Evolutionary conservation across 139 green algal genomes (phyloP), one percentile per base, ranked within the genome.

Genomic region (Chlorella sp.): DNA sequence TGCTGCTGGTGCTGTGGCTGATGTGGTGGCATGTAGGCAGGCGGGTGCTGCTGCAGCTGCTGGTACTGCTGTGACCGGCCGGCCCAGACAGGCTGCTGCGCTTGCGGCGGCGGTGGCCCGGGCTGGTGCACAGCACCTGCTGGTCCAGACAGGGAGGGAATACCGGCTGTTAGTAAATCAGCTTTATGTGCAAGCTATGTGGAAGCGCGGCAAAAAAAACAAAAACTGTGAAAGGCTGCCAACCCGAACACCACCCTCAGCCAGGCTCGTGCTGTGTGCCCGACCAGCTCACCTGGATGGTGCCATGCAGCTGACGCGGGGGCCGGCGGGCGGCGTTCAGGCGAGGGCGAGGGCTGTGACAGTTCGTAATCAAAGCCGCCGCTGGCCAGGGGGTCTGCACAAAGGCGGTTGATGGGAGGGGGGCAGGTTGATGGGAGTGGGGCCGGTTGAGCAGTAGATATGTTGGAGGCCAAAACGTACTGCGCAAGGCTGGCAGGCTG

Each of bases 361-460:
- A 74, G 11, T n/a, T 83, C 77, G 17, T 83, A 83, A 4, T 83
- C 77, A 40, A 83, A 83, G 13, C 60, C 76, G 36, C 56, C 48
- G 46, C 48, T 41, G 51, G 30, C 38, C 14, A 60, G 51, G 13
- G 51, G 51, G 51, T 60, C 51, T 60, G 51, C 51, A n/a, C n/a
- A n/a, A 60, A 60, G 2, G 11, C 11, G 8, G 11, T 54, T 11
- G 46, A 19, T 54, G 8, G 11, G 46, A 54, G 11, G 46, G 46
- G 46, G 46, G n/a, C n/a, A n/a, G n/a, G n/a, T n/a, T n/a, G n/a
- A n/a, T n/a, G n/a, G n/a, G n/a, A n/a, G n/a, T n/a, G n/a, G n/a
- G n/a, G n/a, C n/a, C n/a, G n/a, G n/a, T n/a, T n/a, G n/a, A n/a
- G n/a, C n/a, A n/a, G n/a, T n/a, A n/a, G n/a, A n/a, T n/a, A n/a